phyloP scores from a whole-genome alignment of 495 filamentous ascomycete genomes.

The Penicillium herquei region DNA sequence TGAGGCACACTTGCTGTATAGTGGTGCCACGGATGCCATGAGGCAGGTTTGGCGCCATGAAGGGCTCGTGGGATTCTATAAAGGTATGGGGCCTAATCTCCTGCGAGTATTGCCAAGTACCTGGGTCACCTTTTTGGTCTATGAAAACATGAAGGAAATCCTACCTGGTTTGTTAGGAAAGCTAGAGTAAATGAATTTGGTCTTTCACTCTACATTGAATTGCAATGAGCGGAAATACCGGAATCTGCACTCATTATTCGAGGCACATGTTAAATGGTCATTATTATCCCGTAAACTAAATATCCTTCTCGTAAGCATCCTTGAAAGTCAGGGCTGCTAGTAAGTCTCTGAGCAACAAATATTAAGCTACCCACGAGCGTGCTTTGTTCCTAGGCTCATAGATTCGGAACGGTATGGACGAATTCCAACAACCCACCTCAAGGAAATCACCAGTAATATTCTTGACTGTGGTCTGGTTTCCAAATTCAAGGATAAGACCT shows the following conservation, averaged over 20 bases:
- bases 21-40: constrained; percentile 68
- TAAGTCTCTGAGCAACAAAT: too few species aligned
- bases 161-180: constrained; percentile 10
- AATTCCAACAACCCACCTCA: neutral
- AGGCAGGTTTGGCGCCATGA: constrained; percentile 72
- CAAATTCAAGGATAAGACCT: neutral
- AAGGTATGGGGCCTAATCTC: constrained; percentile 83
- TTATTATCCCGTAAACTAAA: too few species aligned
- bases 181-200: too few species aligned
- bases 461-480: neutral
- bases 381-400: neutral
- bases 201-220: too few species aligned
- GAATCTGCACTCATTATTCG: too few species aligned
- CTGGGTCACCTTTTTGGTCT: constrained; percentile 97
- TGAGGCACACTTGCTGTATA: constrained; percentile 64
- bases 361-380: neutral
- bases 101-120: constrained; percentile 89
- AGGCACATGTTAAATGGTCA: too few species aligned
- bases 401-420: neutral
- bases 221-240: too few species aligned
- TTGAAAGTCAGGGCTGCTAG: too few species aligned
- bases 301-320: too few species aligned
- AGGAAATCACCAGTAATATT: neutral
- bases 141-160: constrained; percentile 81
- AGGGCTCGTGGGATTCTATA: constrained; percentile 84